Percentiles rank a stretch among this genome's conserved stretches.
These are phyloP conservation scores for Suhomyces emberorum DNA, from an alignment of 805 yeast species.

Conservation along the genomic window DNA sequence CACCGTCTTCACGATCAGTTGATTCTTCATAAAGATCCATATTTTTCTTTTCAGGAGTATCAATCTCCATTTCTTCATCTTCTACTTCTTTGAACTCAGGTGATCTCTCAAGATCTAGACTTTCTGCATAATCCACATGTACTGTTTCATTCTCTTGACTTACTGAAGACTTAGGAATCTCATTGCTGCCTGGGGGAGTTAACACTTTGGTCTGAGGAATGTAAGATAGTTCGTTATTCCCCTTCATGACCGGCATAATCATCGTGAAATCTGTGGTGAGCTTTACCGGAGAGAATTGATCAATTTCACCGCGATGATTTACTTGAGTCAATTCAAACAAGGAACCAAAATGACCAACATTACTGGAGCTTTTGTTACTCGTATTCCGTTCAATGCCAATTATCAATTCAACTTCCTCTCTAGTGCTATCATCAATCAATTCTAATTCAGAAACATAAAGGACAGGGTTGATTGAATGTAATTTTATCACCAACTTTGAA, in stretches of 20 bases:
- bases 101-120: neutral
- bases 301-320: constrained; percentile 6
- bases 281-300: constrained; percentile 26
- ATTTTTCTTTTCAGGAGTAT: neutral
- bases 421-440: constrained; percentile 17
- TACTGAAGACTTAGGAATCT: neutral
- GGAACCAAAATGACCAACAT: constrained; percentile 12
- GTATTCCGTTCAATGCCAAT: constrained; percentile 29
- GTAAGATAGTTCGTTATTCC: constrained; percentile 8
- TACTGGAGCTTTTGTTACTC: constrained; percentile 9
- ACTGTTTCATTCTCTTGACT: neutral
- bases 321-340: constrained; percentile 33
- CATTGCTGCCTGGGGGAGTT: too few species aligned
- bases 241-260: constrained; percentile 20
- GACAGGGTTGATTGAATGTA: constrained; percentile 27
- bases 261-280: constrained; percentile 31
- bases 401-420: constrained; percentile 30
- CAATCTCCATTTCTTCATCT: neutral
- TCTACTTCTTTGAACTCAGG: neutral
- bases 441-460: constrained; percentile 26
- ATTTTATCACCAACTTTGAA: constrained; percentile 21
- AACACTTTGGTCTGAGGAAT: constrained; percentile 6
- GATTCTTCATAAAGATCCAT: neutral
- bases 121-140: neutral
- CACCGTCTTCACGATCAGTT: neutral